These are phyloP conservation scores for carrot (Daucus carota) DNA, from an alignment of 129 eudicot genomes.

Conservation along the genomic window DNA sequence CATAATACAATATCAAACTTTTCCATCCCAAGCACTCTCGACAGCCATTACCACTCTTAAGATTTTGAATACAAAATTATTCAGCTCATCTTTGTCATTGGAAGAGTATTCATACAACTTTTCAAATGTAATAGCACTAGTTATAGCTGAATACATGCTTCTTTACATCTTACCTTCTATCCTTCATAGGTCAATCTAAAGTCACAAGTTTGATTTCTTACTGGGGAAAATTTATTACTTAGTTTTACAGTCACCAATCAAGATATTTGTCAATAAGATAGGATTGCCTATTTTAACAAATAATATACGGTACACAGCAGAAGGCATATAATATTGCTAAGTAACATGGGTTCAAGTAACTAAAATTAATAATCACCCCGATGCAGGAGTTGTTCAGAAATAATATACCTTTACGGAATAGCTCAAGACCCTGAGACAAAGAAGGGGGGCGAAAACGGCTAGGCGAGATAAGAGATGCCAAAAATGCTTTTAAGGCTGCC, in stretches of 20 bases:
- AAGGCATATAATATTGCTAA: neutral
- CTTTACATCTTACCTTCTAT: neutral
- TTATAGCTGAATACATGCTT: neutral
- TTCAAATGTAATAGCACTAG: neutral
- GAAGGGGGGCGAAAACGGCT: conserved; percentile 59
- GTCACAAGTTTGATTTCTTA: neutral
- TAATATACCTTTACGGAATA: conserved; percentile 56
- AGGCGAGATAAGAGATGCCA: conserved; percentile 84
- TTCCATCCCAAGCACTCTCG: neutral
- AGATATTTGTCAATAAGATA: neutral
- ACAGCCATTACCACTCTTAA: neutral
- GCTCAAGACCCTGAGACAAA: conserved; percentile 64
- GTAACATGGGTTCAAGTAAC: neutral
- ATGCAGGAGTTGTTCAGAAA: neutral
- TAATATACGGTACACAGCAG: neutral
- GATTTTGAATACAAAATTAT: neutral
- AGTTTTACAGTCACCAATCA: neutral
- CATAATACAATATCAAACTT: neutral
- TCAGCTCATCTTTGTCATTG: neutral
- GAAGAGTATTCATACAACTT: neutral
- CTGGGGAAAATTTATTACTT: neutral
- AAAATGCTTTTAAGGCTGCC: conserved; percentile 79
- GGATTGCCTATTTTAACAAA: neutral
- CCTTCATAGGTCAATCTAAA: neutral
- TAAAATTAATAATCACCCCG: neutral